A percentile compares a stretch with the other conserved stretches of the same genome.
These are phyloP conservation scores for Leccinellum albellum DNA, from an alignment of 768 basidiomycete genomes.

Conservation along the genomic window DNA sequence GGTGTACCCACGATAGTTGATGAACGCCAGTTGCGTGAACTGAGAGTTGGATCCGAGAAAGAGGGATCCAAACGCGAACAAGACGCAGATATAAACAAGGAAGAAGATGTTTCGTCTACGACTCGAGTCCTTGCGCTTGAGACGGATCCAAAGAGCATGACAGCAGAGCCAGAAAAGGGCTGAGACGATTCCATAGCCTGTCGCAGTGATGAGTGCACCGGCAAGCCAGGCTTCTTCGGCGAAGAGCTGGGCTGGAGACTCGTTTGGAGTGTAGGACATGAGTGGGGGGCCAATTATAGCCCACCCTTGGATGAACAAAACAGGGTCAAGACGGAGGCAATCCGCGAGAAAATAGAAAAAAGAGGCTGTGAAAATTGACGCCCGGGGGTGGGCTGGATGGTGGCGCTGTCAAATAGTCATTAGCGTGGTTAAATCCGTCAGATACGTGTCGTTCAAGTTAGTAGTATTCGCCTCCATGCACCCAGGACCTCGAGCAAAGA, in stretches of 20 bases:
- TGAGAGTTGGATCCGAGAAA: conserved; percentile 24
- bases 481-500: not conserved
- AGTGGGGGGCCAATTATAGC: conserved; percentile 1
- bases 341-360: not conserved
- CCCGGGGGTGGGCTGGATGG: not conserved
- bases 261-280: conserved; percentile 20
- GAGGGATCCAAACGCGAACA: conserved; percentile 25
- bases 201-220: conserved; percentile 24
- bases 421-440: not conserved
- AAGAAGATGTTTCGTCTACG: conserved; percentile 18
- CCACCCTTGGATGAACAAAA: conserved; percentile 5
- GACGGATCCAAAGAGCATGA: conserved; percentile 14
- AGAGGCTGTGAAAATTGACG: not conserved
- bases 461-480: not conserved
- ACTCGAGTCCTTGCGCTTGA: conserved; percentile 13
- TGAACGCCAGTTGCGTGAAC: conserved; percentile 30
- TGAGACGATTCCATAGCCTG: conserved; percentile 26
- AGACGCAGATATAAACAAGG: conserved; percentile 19
- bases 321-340: not conserved
- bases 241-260: conserved; percentile 13
- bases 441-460: not conserved
- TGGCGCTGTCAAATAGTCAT: not conserved
- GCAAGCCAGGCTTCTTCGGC: conserved; percentile 29
- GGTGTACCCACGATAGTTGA: conserved; percentile 24
- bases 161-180: conserved; percentile 25